These are phyloP conservation scores for Oldenlandia corymbosa DNA, from an alignment of 257 asterid genomes.

Conservation along the genomic window DNA sequence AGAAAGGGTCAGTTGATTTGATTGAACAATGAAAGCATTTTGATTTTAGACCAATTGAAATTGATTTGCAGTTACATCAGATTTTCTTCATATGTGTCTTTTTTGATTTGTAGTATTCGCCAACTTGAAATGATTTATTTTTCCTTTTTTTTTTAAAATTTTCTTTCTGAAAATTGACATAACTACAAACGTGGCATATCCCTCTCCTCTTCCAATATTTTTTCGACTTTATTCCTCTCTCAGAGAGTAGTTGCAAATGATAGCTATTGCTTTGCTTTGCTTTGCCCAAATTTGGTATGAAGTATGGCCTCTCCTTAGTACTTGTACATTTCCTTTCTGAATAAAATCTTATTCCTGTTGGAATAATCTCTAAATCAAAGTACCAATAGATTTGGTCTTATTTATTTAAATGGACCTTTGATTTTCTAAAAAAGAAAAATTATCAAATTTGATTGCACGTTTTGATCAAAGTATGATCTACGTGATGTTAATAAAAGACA, in stretches of 20 bases:
- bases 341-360: too few species aligned
- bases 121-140: too few species aligned
- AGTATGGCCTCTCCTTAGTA: too few species aligned
- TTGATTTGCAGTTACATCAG: neutral
- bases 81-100: neutral
- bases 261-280: too few species aligned
- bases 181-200: neutral
- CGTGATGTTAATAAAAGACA: too few species aligned
- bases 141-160: neutral
- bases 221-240: neutral
- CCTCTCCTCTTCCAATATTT: neutral
- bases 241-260: neutral
- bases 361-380: too few species aligned
- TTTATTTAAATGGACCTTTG: too few species aligned
- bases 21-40: neutral
- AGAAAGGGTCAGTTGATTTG: neutral
- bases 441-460: too few species aligned
- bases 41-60: neutral
- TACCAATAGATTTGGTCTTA: too few species aligned
- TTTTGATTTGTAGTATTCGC: neutral
- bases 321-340: too few species aligned
- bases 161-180: neutral
- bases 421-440: too few species aligned
- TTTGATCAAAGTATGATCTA: too few species aligned
- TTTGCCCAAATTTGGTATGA: neutral